Conservation (phyloP, 306 rosid genomes). For the Carpinus viminea region DNA sequence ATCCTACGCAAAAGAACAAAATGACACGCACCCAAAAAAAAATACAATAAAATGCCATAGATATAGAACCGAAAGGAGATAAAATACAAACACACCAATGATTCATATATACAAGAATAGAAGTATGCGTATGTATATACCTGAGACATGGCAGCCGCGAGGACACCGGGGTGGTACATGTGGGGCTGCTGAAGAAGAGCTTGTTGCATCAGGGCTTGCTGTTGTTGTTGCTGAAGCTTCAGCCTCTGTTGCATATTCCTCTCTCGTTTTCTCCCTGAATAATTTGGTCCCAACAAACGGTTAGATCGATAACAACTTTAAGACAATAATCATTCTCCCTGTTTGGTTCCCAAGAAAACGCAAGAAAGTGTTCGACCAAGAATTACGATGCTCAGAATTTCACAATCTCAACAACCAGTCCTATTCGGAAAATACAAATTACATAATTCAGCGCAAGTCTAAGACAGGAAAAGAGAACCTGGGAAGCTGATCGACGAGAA, state of each 20-base stretch:
- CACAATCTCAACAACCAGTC: background rate
- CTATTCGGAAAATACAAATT: conserved; percentile 7
- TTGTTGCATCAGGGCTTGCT: conserved; percentile 68
- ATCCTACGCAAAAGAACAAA: background rate
- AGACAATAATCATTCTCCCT: conserved; percentile 4
- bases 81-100: background rate
- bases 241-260: conserved; percentile 69
- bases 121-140: background rate
- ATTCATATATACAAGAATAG: background rate
- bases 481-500: conserved; percentile 1
- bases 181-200: conserved; percentile 75
- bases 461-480: background rate
- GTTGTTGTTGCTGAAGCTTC: conserved; percentile 57
- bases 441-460: conserved; percentile 22
- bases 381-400: background rate
- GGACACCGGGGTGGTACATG: conserved; percentile 75
- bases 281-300: background rate
- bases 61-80: background rate
- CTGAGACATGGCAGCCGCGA: conserved; percentile 80
- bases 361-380: background rate
- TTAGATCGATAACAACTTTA: conserved; percentile 19
- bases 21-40: background rate
- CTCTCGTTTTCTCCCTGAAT: conserved; percentile 3
- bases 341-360: conserved; percentile 29
- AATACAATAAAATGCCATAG: background rate